These are phyloP conservation scores for Pholiota adiposa DNA, from an alignment of 1,284 basidiomycete species.

Conservation along the genomic window DNA sequence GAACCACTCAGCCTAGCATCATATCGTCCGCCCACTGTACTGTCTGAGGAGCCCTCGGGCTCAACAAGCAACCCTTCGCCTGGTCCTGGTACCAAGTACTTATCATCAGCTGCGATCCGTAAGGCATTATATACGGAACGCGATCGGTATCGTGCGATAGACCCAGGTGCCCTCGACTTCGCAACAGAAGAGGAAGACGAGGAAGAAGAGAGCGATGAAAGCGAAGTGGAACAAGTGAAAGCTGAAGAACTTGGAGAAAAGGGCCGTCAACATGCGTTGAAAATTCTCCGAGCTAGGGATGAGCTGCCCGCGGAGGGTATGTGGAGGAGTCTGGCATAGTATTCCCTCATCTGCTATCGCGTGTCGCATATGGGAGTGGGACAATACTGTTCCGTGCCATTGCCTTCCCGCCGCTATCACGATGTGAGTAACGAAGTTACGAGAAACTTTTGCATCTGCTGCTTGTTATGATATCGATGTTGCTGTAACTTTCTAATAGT, in stretches of 20 bases:
- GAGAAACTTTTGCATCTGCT: not conserved
- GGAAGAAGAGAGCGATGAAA: conserved; percentile 46
- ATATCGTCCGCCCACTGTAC: conserved; percentile 55
- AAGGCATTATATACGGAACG: conserved; percentile 69
- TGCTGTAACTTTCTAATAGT: conserved; percentile 1
- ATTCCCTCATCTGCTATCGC: not conserved
- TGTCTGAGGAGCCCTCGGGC: conserved; percentile 31
- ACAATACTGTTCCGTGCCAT: not conserved
- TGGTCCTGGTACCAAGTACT: conserved; percentile 27
- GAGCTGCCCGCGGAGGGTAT: conserved; percentile 67
- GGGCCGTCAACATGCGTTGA: conserved; percentile 61
- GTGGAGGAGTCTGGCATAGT: conserved; percentile 75
- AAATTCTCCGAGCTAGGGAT: conserved; percentile 67
- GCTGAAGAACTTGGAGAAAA: conserved; percentile 41
- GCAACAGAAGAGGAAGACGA: conserved; percentile 40
- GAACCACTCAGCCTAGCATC: conserved; percentile 51
- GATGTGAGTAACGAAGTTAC: conserved; percentile 1
- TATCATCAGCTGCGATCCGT: conserved; percentile 53
- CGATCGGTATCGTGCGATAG: conserved; percentile 61
- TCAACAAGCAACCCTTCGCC: conserved; percentile 26
- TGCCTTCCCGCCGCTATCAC: not conserved
- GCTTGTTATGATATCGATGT: not conserved
- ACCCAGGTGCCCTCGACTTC: conserved; percentile 73
- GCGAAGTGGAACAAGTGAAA: conserved; percentile 47
- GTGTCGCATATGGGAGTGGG: not conserved